Evolutionary conservation across 2,329 filamentous ascomycete genomes (phyloP), one percentile per base, ranked within the genome.

Genomic region (Stachybotrys echinatus): DNA sequence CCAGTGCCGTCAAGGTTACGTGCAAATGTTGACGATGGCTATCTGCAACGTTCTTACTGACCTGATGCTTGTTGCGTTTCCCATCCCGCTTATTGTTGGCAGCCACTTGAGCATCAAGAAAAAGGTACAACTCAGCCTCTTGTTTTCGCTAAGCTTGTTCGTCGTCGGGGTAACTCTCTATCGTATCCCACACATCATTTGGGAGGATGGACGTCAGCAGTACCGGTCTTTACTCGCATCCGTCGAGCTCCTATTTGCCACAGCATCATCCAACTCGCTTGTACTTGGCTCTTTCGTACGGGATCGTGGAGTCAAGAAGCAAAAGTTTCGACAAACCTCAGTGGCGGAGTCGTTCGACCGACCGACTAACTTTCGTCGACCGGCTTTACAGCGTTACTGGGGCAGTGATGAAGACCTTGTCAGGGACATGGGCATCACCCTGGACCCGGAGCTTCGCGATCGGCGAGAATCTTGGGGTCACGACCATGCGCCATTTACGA

Each of bases 361-460:
- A 14, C 52, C 60, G 12, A 61, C 60, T 48, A 58, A 60, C 40
- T 60, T 68, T 18, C 72, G 67, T 53, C 72, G 76, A 54, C 77
- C 73, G 55, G 75, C 77, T 12, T 54, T 85, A 42, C 71, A 84
- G 52, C 80, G 81, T 46, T 82, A 88, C 50, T 92, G 88, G 85
- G 91, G 89, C 42, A 96, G 90, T 58, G 92, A 97, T 59, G 91
- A 95, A 62, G 90, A 97, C 63, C 79, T 97, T 1, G 90, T 95
- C 5, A 77, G 87, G 47, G 88, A 85, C 52, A 61, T 96, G 4
- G 92, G 92, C 7, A 81, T 92, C 38, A 81, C 87, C 12, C 77
- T 83, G 4, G 73, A 79, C 38, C 74, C 74, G 1, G 73, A 78
- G 49, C 62, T 84, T 18, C 74, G 77, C 27, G 69, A 73, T 12